Evolutionary conservation across 768 basidiomycete genomes (phyloP), one percentile per base, ranked within the genome.

Genomic region (Boletus fagicola): DNA sequence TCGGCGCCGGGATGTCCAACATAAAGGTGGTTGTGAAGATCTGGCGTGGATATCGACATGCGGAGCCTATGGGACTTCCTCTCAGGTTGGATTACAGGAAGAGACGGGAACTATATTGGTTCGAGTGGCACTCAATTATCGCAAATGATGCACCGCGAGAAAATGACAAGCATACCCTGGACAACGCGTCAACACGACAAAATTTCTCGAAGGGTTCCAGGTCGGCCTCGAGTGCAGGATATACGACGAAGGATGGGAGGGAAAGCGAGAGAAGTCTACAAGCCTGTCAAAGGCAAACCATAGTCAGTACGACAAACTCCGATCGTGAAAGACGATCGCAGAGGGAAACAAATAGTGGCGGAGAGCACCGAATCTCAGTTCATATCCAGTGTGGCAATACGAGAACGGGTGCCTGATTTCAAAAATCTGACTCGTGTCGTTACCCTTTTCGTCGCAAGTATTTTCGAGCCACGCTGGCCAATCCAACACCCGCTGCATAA

Each of bases 141-240:
- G 11, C 1, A 1, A 22, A 47, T 5, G 18, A 6, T 10, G 11
- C 11, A 22, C 8, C 20, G 12, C 38, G 26, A 46, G 20, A 18
- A 26, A 53, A 22, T 0, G 39, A 35, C 5, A 30, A 24, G 46
- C 65, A 0, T 58, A 72, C 69, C 65, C 63, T 68, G 60, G 66
- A 59, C 3, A 43, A 47, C 20, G 75, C 50, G 48, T 78, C 73
- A 57, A 86, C 69, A 49, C 79, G 78, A 63, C 74, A 72, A 57
- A 88, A 74, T 54, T 83, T 85, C 52, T 78, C 72, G 55, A 85
- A 78, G 10, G 85, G 84, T 64, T 86, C 81, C 39, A 88, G 76
- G 64, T 88, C 85, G 53, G 70, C 70, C 67, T 87, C 85, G 48
- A 86, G 80, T 35, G 85, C 87, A 44, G 85, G 76, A 15, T 79